Base-by-base conservation (phyloP, 169 alveolate species). In the Plasmodium chabaudi region DNA sequence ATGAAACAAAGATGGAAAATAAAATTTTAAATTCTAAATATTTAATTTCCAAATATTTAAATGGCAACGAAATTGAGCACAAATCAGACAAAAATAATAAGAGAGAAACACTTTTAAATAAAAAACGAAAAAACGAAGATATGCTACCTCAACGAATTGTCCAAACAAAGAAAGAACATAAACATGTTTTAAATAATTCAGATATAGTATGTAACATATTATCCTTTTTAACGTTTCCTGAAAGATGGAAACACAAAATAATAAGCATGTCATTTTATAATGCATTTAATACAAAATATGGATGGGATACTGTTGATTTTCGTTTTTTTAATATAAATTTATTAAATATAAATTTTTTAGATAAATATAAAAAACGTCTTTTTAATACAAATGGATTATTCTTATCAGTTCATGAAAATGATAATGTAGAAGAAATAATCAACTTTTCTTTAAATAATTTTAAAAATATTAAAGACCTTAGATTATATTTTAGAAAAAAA, bases 201-300 rank as follows among this genome's bases (percentile, higher is more conserved):
- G 89, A 79, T 46, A 49, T 69, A 47, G 65, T 79, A 25, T 79
- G 89, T 25, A 53, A 79, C 44, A 53, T 79, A 23, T 59, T 79
- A 57, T 27, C 89, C 3, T 79, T 79, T 44, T 65, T 79, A 39
- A 17, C 89, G 7, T 79, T 79, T 47, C 6, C 77, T 15, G 71
- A 79, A 34, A 79, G 89, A 21, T 79, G 89, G 89, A 64, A 57
- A 23, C 17, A n/a, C 51, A 79, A 67, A 55, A 51, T 39, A 39
- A 25, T 79, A 79, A 79, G 59, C 42, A 79, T 21, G 60, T 79
- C 77, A 7, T 79, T 79, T 57, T 79, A 79, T 59, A 15, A 49
- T 65, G 79, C 89, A n/a, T 79, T 79, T 44, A 56, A 79, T 57
- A 79, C 89, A 49, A 79, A 79, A 21, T 79, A 65, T 67, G 77